Evolutionary conservation across 305 asterid species (phyloP).

Genomic region (Solanum hybrid): DNA sequence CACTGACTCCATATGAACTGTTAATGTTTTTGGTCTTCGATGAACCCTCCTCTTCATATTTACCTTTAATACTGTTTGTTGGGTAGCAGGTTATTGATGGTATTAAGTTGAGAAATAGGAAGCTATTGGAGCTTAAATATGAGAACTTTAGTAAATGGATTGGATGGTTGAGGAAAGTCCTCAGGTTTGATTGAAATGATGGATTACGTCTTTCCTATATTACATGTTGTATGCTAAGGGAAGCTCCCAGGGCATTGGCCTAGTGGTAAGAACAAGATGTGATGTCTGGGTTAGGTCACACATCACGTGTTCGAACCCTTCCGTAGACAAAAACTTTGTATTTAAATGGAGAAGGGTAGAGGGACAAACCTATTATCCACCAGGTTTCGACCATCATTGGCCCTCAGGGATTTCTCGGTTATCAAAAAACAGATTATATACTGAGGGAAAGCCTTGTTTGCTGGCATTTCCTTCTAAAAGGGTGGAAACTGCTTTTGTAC

Average conservation of each 20-base stretch:
- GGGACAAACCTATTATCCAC: neutral
- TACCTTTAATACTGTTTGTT: neutral
- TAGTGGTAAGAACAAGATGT: neutral
- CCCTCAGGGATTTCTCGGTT: neutral
- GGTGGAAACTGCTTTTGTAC: neutral
- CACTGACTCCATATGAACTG: neutral
- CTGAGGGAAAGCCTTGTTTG: neutral
- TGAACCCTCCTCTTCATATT: neutral
- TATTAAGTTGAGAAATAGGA: neutral
- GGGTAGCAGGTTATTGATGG: neutral
- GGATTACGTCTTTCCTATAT: neutral
- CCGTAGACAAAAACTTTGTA: neutral
- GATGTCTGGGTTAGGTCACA: neutral
- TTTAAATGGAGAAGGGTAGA: neutral
- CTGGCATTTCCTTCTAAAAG: neutral
- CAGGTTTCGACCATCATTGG: neutral
- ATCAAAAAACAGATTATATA: neutral
- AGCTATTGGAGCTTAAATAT: neutral
- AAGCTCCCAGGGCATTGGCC: neutral
- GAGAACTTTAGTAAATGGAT: neutral
- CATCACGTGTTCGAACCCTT: neutral
- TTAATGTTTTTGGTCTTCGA: neutral
- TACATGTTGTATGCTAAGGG: neutral
- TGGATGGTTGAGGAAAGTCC: neutral
- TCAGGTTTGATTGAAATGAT: neutral